Evolutionary conservation across 1,284 basidiomycete species (phyloP).

Genomic region (Heterobasidion occidentale): DNA sequence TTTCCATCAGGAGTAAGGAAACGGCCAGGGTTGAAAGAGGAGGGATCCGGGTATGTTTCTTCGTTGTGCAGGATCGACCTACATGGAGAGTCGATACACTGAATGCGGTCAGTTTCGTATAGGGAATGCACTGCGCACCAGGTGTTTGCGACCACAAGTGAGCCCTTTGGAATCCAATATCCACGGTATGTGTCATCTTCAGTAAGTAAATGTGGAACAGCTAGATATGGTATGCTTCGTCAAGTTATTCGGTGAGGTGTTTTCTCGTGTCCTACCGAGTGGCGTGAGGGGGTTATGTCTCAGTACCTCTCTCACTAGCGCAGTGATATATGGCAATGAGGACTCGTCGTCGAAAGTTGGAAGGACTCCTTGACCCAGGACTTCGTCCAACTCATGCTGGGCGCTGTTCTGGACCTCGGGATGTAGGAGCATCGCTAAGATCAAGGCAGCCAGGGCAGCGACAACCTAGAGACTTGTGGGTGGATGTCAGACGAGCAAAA

Average conservation of each 20-base stretch:
- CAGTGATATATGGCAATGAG: conserved; percentile 18
- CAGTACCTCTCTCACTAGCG: conserved; percentile 14
- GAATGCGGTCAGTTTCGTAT: not conserved
- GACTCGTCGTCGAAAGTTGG: conserved; percentile 8
- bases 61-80: conserved; percentile 17
- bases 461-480: not conserved
- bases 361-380: conserved; percentile 5
- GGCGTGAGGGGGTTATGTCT: conserved; percentile 3
- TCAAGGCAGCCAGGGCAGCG: not conserved
- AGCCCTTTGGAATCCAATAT: conserved; percentile 5
- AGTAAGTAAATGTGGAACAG: not conserved
- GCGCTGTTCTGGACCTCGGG: conserved; percentile 5
- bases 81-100: not conserved
- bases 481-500: no score
- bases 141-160: not conserved
- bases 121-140: conserved; percentile 2
- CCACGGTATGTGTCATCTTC: conserved; percentile 13
- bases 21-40: conserved; percentile 18
- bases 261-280: not conserved
- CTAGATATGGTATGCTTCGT: not conserved
- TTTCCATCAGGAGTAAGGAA: conserved; percentile 13
- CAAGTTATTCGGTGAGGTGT: not conserved
- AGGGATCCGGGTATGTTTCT: conserved; percentile 17
- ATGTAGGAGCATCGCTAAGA: conserved; percentile 1
- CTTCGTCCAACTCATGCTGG: conserved; percentile 6